Evolutionary conservation across 2,329 filamentous ascomycete genomes (phyloP).

Genomic region (Tolypocladium endophyticum): DNA sequence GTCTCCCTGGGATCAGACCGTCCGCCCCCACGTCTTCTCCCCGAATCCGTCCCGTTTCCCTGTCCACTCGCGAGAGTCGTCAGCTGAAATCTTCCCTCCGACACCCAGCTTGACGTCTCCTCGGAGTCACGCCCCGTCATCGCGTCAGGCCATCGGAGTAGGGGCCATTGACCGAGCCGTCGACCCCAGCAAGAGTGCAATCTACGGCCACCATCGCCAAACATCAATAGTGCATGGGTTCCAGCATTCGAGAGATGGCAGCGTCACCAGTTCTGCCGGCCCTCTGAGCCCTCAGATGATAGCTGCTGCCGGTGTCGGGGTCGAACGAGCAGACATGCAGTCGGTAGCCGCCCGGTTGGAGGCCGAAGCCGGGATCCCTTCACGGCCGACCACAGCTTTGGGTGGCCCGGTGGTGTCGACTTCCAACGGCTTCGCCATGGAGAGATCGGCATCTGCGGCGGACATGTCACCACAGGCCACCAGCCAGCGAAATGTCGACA

Average conservation of each 20-base stretch:
- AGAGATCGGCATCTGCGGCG: constrained; percentile 35
- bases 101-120: constrained; percentile 21
- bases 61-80: constrained; percentile 48
- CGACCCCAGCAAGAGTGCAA: constrained; percentile 43
- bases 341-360: constrained; percentile 33
- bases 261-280: constrained; percentile 69
- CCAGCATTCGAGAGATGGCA: constrained; percentile 85
- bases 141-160: constrained; percentile 27
- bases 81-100: constrained; percentile 38
- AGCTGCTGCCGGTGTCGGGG: constrained; percentile 50
- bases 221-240: constrained; percentile 96
- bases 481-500: constrained; percentile 44
- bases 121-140: constrained; percentile 28
- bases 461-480: constrained; percentile 32
- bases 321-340: constrained; percentile 43
- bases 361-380: constrained; percentile 24
- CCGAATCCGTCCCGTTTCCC: constrained; percentile 26
- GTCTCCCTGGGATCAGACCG: constrained; percentile 38
- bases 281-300: constrained; percentile 84
- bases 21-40: constrained; percentile 35
- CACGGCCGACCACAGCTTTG: constrained; percentile 36
- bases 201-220: constrained; percentile 85
- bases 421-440: constrained; percentile 19
- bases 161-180: constrained; percentile 39
- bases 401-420: constrained; percentile 24